A percentile compares a stretch with the other conserved stretches of the same genome.
Conservation (phyloP, 176 grass and related monocot genomes). For the Melocanna baccifera region DNA sequence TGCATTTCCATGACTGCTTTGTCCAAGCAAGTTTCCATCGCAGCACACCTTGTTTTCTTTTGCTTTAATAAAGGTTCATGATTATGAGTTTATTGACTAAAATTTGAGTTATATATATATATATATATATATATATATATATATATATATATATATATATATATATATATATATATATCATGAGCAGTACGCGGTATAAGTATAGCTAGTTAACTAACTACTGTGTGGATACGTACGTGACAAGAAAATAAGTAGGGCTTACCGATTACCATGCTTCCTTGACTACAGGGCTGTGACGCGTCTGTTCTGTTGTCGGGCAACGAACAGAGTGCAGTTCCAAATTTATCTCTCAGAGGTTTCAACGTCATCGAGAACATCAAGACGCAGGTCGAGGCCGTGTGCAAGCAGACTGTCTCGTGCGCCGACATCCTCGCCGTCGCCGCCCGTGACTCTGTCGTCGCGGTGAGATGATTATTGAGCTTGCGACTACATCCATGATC, state of each 20-base stretch:
- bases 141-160: no score
- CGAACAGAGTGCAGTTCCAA: conserved; percentile 18
- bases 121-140: no score
- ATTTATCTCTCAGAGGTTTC: not conserved
- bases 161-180: no score
- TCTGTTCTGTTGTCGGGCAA: conserved; percentile 41
- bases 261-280: not conserved
- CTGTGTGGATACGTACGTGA: not conserved
- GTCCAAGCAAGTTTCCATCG: conserved; percentile 75
- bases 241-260: not conserved
- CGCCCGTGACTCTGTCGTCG: conserved; percentile 14
- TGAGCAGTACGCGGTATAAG: no score
- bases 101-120: not conserved
- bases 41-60: conserved; percentile 39
- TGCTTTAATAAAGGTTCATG: not conserved
- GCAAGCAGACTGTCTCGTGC: conserved; percentile 64
- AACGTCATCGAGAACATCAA: conserved; percentile 57
- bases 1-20: conserved; percentile 94
- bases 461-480: no score
- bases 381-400: conserved; percentile 52
- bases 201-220: not conserved
- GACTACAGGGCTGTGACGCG: conserved; percentile 52
- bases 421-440: conserved; percentile 74
- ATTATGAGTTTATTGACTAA: not conserved
- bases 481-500: no score